Evolutionary conservation across 371 early-diverging fungal species (phyloP).

Genomic region (Zopfochytrium polystomum): DNA sequence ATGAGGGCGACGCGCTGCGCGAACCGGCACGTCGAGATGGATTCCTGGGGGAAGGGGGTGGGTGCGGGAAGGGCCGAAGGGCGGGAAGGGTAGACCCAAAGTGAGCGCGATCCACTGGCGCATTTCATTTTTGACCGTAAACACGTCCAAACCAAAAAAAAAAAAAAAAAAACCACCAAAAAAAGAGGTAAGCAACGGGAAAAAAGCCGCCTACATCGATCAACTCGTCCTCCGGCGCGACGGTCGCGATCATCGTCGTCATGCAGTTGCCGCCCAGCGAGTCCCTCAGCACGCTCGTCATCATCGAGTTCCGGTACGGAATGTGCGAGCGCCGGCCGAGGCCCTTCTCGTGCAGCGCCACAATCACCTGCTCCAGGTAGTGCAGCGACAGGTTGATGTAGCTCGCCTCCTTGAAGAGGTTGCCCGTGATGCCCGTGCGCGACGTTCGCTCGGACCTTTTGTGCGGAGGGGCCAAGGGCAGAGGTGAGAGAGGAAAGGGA

Average conservation of each 20-base stretch:
- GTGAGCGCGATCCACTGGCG: too few species aligned
- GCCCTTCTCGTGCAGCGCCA: slow-evolving; percentile 58
- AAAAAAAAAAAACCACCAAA: too few species aligned
- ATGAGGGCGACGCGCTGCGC: slow-evolving; percentile 61
- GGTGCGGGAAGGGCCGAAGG: slow-evolving; percentile 11
- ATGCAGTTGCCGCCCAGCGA: slow-evolving; percentile 70
- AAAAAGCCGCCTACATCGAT: slow-evolving; percentile 54
- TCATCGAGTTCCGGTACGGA: slow-evolving; percentile 71
- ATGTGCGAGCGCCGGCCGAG: slow-evolving; percentile 55
- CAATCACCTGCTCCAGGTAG: slow-evolving; percentile 67
- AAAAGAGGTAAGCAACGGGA: background rate
- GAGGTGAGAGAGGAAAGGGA: slow-evolving; percentile 6
- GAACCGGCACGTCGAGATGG: slow-evolving; percentile 60
- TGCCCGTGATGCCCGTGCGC: slow-evolving; percentile 53
- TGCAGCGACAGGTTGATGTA: slow-evolving; percentile 69
- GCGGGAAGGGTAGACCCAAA: too few species aligned
- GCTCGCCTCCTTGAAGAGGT: slow-evolving; percentile 59
- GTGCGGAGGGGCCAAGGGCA: background rate
- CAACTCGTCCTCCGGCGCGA: slow-evolving; percentile 51
- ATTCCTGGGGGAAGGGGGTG: slow-evolving; percentile 42
- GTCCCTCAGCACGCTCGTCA: slow-evolving; percentile 67
- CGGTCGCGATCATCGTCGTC: slow-evolving; percentile 65
- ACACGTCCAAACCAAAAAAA: too few species aligned
- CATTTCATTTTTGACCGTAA: too few species aligned
- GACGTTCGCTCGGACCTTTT: slow-evolving; percentile 59